Percentiles rank a stretch among this genome's conserved stretches.
These are phyloP conservation scores for Tricholoma flavovirens DNA, from an alignment of 768 basidiomycete species.

Conservation along the genomic window DNA sequence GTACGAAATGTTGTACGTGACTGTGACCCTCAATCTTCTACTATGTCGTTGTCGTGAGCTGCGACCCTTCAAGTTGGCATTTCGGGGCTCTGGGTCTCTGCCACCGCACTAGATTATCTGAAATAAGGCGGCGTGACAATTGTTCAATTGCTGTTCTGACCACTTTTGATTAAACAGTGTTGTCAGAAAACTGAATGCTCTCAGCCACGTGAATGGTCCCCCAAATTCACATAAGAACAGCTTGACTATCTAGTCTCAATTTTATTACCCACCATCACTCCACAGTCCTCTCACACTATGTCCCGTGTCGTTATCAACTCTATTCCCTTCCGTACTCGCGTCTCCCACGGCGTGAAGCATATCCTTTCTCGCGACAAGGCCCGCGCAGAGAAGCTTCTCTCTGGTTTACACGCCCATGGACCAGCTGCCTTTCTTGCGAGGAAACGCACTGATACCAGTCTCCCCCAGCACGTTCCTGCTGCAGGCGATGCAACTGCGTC, in stretches of 20 bases:
- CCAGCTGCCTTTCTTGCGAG: conserved; percentile 31
- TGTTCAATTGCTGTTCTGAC: background rate
- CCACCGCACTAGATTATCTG: background rate
- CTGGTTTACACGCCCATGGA: conserved; percentile 49
- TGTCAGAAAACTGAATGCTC: background rate
- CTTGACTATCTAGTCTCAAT: background rate
- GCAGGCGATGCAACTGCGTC: conserved; percentile 14
- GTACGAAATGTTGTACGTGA: too few relatives aligned
- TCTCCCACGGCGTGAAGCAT: conserved; percentile 39
- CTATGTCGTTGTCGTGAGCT: too few relatives aligned
- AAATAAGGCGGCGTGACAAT: background rate
- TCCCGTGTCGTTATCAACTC: conserved; percentile 30
- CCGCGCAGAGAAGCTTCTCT: conserved; percentile 51
- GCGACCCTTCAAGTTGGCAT: too few relatives aligned
- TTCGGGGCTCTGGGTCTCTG: too few relatives aligned
- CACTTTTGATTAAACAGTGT: background rate
- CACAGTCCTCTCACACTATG: conserved; percentile 21
- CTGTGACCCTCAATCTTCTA: too few relatives aligned
- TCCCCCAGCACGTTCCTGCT: conserved; percentile 8
- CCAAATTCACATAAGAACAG: background rate
- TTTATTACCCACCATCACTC: background rate
- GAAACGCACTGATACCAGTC: conserved; percentile 1
- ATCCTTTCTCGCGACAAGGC: conserved; percentile 48
- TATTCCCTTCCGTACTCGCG: conserved; percentile 40
- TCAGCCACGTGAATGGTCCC: background rate